Base-by-base conservation (phyloP, 441 rosid genomes). In the Erysimum cheiri region DNA sequence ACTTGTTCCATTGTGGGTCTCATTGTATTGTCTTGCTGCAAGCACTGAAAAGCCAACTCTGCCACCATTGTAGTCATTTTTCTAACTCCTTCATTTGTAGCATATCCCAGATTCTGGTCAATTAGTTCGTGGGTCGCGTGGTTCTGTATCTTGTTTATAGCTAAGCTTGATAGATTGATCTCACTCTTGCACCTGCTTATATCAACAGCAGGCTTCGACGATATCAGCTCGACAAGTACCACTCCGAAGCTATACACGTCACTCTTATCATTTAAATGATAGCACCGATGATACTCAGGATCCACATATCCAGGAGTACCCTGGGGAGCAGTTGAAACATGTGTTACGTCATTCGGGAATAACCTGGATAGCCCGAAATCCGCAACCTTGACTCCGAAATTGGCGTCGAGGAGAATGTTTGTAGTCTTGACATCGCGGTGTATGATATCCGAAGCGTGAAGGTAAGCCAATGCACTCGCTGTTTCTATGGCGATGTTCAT, bases 281-380 rank as follows among this genome's bases (percentile, higher is more conserved):
- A 90, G 70, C 81, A 86, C 12, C 26, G 26, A 24, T 24, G 26
- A 24, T 24, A 24, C 2, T n/a, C n/a, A n/a, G n/a, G n/a, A n/a
- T 87, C 96, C 9, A 90, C 86, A n/a, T 87, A 87, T 33, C 96
- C 96, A 90, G n/a, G 89, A 59, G 89, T 88, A 8, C 98, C 98
- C 44, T 87, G 97, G 48, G 98, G 93, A 33, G 85, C 86, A 2
- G 97, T 93, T 12, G 96, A 88, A 26, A 90, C 70, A 60, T 90
- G 96, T 10, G 87, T 83, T 15, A 77, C 91, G 72, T 86, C 83
- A 22, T 4, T 71, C 0, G 91, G 94, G 70, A 74, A 78, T 81
- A 87, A 22, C 58, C 91, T 77, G 0, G 96, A 90, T 41, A 90
- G 14, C 7, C 91, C 92, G 19, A 93, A 88, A 78, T 88, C 96